These are phyloP conservation scores for Hevea brasiliensis DNA, from an alignment of 345 rosid species.

Conservation along the genomic window DNA sequence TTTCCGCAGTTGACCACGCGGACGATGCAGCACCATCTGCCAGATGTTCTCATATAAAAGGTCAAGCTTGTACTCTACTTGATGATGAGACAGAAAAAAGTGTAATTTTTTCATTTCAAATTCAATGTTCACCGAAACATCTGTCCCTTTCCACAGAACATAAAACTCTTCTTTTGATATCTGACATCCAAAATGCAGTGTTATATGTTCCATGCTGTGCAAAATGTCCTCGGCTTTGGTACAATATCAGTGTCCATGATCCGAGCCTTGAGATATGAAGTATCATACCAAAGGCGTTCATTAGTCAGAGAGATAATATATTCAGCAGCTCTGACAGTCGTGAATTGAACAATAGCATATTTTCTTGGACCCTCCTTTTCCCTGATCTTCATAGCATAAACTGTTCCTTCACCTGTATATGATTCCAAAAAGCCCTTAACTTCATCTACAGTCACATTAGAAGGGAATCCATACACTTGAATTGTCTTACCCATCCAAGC, in stretches of 20 bases:
- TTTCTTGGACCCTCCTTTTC: constrained; percentile 29
- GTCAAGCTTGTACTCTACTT: constrained; percentile 56
- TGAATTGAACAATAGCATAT: no score
- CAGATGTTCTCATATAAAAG: constrained; percentile 73
- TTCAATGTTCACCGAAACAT: constrained; percentile 57
- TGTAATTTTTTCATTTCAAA: constrained; percentile 11
- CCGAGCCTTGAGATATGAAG: constrained; percentile 47
- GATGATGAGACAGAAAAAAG: constrained; percentile 40
- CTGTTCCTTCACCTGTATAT: constrained; percentile 38
- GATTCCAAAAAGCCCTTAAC: constrained; percentile 48
- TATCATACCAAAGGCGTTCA: constrained; percentile 31
- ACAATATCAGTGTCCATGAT: constrained; percentile 49
- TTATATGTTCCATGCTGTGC: constrained; percentile 37
- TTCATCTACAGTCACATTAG: constrained; percentile 25
- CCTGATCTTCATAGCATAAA: constrained; percentile 53
- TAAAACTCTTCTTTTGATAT: constrained; percentile 43
- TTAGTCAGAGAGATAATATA: constrained; percentile 26
- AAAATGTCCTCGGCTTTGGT: constrained; percentile 51
- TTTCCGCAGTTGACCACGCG: constrained; percentile 23
- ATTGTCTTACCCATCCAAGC: constrained; percentile 64
- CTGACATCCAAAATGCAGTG: constrained; percentile 71
- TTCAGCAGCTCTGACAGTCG: constrained; percentile 21
- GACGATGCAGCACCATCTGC: constrained; percentile 35
- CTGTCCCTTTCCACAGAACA: constrained; percentile 40
- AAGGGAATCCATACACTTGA: constrained; percentile 52